Percentiles rank a stretch among this genome's conserved stretches.
phyloP scores from a whole-genome alignment of 257 asterid genomes.

The Solanum piurae region DNA sequence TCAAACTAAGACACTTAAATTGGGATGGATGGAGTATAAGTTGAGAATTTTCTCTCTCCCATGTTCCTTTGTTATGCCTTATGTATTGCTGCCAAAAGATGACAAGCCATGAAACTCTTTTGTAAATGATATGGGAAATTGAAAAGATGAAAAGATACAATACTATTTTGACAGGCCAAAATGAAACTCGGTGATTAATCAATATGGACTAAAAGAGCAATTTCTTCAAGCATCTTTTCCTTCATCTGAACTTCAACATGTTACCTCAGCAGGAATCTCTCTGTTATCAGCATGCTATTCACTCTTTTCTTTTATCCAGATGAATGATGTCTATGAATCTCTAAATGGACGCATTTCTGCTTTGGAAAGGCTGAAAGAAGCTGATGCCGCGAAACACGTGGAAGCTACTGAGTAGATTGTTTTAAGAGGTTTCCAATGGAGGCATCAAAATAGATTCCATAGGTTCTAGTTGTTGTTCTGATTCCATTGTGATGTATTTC shows the following conservation, averaged over 20 bases:
- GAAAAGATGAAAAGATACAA: not conserved
- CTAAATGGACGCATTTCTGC: constrained; percentile 57
- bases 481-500: not conserved
- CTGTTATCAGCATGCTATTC: constrained; percentile 1
- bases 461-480: not conserved
- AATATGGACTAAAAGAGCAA: not conserved
- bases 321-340: constrained; percentile 38
- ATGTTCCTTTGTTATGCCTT: not conserved
- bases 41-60: not conserved
- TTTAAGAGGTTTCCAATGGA: not conserved
- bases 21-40: not conserved
- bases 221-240: not conserved
- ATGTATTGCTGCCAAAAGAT: not conserved
- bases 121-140: not conserved
- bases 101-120: not conserved
- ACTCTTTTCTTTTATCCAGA: constrained; percentile 15
- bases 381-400: constrained; percentile 41
- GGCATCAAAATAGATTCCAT: not conserved
- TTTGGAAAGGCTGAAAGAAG: constrained; percentile 58
- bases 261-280: not conserved
- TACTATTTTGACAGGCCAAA: not conserved
- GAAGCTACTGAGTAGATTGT: constrained; percentile 46
- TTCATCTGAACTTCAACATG: not conserved
- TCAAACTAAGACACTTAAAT: not conserved
- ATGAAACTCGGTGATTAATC: not conserved